These are phyloP conservation scores for Cryoendolithus antarcticus DNA, from an alignment of 2,329 filamentous ascomycete genomes.

Conservation along the genomic window DNA sequence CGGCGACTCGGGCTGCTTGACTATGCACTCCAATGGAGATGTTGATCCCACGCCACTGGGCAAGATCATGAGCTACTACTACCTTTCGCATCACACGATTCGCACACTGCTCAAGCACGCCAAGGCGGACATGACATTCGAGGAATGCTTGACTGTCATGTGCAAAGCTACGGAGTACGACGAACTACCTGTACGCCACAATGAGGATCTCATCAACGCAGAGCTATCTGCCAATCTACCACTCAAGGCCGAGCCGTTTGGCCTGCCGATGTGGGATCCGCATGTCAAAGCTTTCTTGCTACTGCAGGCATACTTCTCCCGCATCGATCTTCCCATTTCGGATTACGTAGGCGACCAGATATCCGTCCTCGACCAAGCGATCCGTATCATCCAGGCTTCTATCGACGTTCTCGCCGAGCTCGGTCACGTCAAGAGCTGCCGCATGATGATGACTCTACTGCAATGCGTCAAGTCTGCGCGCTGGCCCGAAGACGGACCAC, in stretches of 20 bases:
- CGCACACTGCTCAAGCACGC: conserved; percentile 68
- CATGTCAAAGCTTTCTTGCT: conserved; percentile 94
- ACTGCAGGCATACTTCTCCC: conserved; percentile 87
- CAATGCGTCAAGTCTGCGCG: conserved; percentile 87
- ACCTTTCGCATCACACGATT: conserved; percentile 85
- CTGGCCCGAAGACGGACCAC: conserved; percentile 72
- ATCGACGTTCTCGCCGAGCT: conserved; percentile 90
- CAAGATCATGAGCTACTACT: conserved; percentile 99
- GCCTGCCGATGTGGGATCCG: conserved; percentile 92
- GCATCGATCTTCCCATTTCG: conserved; percentile 81
- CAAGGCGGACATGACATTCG: conserved; percentile 62
- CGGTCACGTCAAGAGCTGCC: conserved; percentile 64
- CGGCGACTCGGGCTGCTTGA: conserved; percentile 70
- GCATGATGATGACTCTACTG: conserved; percentile 71
- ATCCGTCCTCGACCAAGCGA: conserved; percentile 81
- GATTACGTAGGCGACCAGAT: conserved; percentile 95
- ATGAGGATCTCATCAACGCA: conserved; percentile 93
- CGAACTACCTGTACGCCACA: conserved; percentile 92
- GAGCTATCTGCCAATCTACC: conserved; percentile 76
- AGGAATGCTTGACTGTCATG: conserved; percentile 84
- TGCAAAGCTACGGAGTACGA: conserved; percentile 89
- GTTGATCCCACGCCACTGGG: conserved; percentile 82
- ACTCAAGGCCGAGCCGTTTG: conserved; percentile 48
- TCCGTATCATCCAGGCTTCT: conserved; percentile 90
- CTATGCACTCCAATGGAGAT: conserved; percentile 73